Evolutionary conservation across 2,329 filamentous ascomycete genomes (phyloP).

Genomic region (Ascocoryne sarcoides): DNA sequence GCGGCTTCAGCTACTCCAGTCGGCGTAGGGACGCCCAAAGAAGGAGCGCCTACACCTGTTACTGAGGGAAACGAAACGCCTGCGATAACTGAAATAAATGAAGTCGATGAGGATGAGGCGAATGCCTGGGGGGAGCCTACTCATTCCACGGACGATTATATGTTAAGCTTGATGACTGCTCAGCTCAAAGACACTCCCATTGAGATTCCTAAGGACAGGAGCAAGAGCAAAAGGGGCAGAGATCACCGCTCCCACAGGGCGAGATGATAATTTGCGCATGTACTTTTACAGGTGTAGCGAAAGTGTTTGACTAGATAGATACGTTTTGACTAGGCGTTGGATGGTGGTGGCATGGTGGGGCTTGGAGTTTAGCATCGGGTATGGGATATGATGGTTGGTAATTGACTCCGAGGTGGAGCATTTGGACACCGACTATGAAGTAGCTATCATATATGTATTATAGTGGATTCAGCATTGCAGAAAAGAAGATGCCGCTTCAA

Average conservation of each 20-base stretch:
- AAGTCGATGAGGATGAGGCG: constrained; percentile 37
- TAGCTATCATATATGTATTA: no score
- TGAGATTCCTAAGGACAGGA: constrained; percentile 56
- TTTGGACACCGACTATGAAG: no score
- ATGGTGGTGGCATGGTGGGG: background rate
- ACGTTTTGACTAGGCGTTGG: background rate
- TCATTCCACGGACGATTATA: constrained; percentile 63
- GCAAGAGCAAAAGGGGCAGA: constrained; percentile 44
- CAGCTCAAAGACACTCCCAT: constrained; percentile 50
- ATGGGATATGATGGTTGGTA: background rate
- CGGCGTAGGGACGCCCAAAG: constrained; percentile 22
- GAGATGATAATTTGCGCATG: constrained; percentile 17
- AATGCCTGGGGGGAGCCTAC: constrained; percentile 52
- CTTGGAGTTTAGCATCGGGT: background rate
- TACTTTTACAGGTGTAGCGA: background rate
- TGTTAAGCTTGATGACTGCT: constrained; percentile 60
- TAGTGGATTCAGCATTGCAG: no score
- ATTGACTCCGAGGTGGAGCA: no score
- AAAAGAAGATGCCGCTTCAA: no score
- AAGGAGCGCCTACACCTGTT: constrained; percentile 21
- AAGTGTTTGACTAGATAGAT: no score
- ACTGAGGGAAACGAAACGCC: background rate
- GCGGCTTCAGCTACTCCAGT: constrained; percentile 24
- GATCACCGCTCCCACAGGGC: constrained; percentile 26
- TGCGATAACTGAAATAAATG: constrained; percentile 8